Evolutionary conservation across 208 protist genomes (phyloP).

Genomic region (Trypanosoma mega): DNA sequence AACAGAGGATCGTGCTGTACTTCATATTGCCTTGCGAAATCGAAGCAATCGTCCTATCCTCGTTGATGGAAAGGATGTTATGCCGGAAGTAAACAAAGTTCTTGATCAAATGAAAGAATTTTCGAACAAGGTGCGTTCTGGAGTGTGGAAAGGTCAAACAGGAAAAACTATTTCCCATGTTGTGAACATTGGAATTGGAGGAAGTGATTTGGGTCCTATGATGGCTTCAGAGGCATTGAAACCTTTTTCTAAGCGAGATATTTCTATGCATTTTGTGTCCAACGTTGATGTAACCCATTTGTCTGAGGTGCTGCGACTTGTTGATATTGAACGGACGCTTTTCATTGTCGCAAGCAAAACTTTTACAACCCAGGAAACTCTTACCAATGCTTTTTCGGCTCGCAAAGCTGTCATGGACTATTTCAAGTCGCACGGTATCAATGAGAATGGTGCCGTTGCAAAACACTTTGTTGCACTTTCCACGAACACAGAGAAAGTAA

Average conservation of each 20-base stretch:
- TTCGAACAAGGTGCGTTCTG: conserved; percentile 81
- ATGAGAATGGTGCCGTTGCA: conserved; percentile 67
- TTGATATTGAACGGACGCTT: conserved; percentile 93
- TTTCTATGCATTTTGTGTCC: conserved; percentile 94
- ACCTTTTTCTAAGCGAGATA: conserved; percentile 64
- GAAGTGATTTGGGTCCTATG: conserved; percentile 95
- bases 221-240: conserved; percentile 96
- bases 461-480: conserved; percentile 98
- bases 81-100: conserved; percentile 92
- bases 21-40: conserved; percentile 97
- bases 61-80: conserved; percentile 95
- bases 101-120: conserved; percentile 93
- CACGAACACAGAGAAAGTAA: conserved; percentile 91
- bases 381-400: conserved; percentile 95
- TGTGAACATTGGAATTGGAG: conserved; percentile 98
- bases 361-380: conserved; percentile 97
- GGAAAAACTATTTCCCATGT: conserved; percentile 94
- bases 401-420: conserved; percentile 82
- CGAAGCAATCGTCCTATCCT: conserved; percentile 73
- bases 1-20: conserved; percentile 93
- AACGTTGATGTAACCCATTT: conserved; percentile 98
- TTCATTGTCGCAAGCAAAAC: conserved; percentile 98
- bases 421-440: conserved; percentile 44
- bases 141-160: conserved; percentile 93
- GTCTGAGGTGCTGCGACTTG: conserved; percentile 77